Evolutionary conservation across 2,329 filamentous ascomycete species (phyloP).

Genomic region (Parafenestella ontariensis): DNA sequence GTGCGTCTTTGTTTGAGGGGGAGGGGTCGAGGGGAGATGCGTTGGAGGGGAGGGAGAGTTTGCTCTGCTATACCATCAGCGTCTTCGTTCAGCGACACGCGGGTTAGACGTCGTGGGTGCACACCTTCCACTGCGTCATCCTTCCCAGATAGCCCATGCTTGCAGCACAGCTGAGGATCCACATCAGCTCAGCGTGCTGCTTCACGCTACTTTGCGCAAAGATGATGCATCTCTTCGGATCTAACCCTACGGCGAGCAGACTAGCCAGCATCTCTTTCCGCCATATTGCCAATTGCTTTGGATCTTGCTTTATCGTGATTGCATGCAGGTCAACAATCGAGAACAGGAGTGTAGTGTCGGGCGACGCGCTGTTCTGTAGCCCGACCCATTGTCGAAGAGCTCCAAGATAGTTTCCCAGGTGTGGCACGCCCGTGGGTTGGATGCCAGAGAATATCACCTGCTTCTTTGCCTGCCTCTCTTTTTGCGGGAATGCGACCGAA

Average conservation of each 20-base stretch:
- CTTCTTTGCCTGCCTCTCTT: slow-evolving; percentile 4
- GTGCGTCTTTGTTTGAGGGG: slow-evolving; percentile 59
- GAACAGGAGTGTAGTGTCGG: slow-evolving; percentile 73
- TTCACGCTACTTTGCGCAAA: slow-evolving; percentile 83
- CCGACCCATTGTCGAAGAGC: slow-evolving; percentile 86
- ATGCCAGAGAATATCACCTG: slow-evolving; percentile 86
- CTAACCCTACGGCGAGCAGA: slow-evolving; percentile 81
- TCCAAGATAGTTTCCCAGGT: slow-evolving; percentile 94
- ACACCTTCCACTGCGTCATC: slow-evolving; percentile 99
- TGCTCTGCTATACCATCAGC: slow-evolving; percentile 57
- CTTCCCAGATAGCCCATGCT: slow-evolving; percentile 91
- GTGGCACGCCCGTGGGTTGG: slow-evolving; percentile 92
- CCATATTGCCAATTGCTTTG: slow-evolving; percentile 65
- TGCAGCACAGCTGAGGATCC: slow-evolving; percentile 91
- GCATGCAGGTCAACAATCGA: slow-evolving; percentile 95
- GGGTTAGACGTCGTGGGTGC: neutral
- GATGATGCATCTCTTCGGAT: slow-evolving; percentile 76
- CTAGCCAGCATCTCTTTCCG: slow-evolving; percentile 79
- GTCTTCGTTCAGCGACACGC: neutral
- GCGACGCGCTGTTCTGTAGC: slow-evolving; percentile 70
- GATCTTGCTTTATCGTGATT: slow-evolving; percentile 75
- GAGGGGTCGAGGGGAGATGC: slow-evolving; percentile 62
- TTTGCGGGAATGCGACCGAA: slow-evolving; percentile 2
- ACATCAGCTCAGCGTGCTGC: slow-evolving; percentile 90
- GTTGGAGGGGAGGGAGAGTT: slow-evolving; percentile 69